Percentiles rank a stretch among this genome's conserved stretches.
phyloP scores from a whole-genome alignment of 164 flowering plant species.

The Hamamelis virginiana region DNA sequence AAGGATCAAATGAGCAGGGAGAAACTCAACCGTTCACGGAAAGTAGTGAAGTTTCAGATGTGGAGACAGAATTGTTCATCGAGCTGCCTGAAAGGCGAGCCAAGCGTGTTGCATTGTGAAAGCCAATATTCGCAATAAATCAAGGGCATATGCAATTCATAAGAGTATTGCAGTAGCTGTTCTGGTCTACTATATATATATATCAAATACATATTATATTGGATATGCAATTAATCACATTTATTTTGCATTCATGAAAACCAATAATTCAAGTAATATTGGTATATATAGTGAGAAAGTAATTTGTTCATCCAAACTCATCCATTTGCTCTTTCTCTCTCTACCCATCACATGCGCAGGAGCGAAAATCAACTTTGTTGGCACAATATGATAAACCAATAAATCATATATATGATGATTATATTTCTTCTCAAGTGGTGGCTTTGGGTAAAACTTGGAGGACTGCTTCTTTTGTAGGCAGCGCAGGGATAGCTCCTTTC shows the following conservation, averaged over 20 bases:
- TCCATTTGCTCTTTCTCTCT: no score
- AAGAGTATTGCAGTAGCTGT: no score
- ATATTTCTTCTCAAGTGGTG: slow-evolving; percentile 17
- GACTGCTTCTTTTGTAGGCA: slow-evolving; percentile 46
- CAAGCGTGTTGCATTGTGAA: slow-evolving; percentile 13
- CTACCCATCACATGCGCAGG: background rate
- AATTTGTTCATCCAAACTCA: no score
- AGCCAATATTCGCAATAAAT: background rate
- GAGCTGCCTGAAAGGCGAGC: slow-evolving; percentile 52
- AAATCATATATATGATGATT: background rate
- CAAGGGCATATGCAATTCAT: background rate
- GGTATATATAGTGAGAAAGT: no score
- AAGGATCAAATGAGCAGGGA: slow-evolving; percentile 16
- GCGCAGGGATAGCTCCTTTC: slow-evolving; percentile 65
- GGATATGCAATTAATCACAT: no score
- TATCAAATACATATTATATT: no score
- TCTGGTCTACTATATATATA: no score
- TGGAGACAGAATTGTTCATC: slow-evolving; percentile 76
- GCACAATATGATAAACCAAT: background rate
- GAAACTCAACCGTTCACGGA: slow-evolving; percentile 21
- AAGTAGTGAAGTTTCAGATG: slow-evolving; percentile 53
- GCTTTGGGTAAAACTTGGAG: slow-evolving; percentile 18
- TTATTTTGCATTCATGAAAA: no score
- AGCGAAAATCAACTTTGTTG: background rate
- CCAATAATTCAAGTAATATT: no score